Base-by-base conservation (phyloP, 1,284 basidiomycete species). In the Boletellus deceptivus region DNA sequence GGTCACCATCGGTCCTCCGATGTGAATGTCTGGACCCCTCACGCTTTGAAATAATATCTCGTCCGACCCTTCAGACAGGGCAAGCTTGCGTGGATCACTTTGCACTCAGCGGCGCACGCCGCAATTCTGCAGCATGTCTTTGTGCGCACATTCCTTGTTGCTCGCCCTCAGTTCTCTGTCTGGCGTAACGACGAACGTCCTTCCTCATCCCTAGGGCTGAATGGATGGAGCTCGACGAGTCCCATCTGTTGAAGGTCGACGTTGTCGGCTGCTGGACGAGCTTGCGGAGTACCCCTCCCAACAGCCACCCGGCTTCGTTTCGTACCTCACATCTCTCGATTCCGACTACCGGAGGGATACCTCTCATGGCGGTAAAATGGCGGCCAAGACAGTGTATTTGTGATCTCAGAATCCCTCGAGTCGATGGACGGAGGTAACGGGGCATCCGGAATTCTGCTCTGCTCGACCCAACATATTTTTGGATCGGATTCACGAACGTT, bases 111-210 rank as follows among this genome's bases (percentile, higher is more conserved):
- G 20, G 20, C 20, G 20, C 20, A 22, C 20, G 20, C 20, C 20
- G 20, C 20, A 29, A 29, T 8, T 29, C 27, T 29, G 27, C 27
- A 3, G 10, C 11, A 38, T 25, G 6, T 18, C 22, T 24, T 10
- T 14, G 16, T 43, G 31, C 24, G 14, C 4, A 9, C 37, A 20
- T 25, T 25, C 8, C 11, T 1, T 17, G 4, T 52, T 1, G n/a
- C 49, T 55, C 16, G 53, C 16, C 3, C n/a, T 46, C 13, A 6
- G 13, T 36, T 4, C 1, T 35, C 43, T 33, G 16, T 27, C 7
- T 49, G 86, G 85, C 59, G 76, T 87, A 27, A 87, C 83, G 14
- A 87, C 87, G 85, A 85, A 83, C 50, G 81, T 87, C 55, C 76
- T 82, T 82, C 18, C 72, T 67, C 48, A 85, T 88, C 83, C 72